Base-by-base conservation (phyloP, 192 early-diverging fungal genomes). In the Coemansia sp. region DNA sequence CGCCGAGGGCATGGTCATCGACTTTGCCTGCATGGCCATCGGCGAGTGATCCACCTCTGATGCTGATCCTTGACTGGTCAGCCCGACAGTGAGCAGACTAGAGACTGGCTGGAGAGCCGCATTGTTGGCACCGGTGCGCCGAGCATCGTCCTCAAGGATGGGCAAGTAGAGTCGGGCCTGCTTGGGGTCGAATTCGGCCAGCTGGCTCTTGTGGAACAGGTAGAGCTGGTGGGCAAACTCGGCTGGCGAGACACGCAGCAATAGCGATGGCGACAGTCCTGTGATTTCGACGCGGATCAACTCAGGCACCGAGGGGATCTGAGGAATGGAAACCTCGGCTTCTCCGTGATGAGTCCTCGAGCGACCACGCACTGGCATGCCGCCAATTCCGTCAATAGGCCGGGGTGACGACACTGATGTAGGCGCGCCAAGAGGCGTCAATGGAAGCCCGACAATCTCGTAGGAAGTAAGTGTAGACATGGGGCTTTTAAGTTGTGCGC, bases 201-300 rank as follows among this genome's bases (percentile, higher is more conserved):
- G 70, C 52, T 79, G 70, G 50, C 61, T 59, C 62, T 64, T 73
- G 76, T 92, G 90, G 69, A 87, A 92, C 34, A 87, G 59, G 39
- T 89, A 89, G 41, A 92, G 72, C 65, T 92, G 90, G 33, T 87
- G 77, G 14, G 90, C 86, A 75, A 92, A 85, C 47, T 86, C 85
- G 1, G 59, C 52, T 3, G 90, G 86, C 28, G 82, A 58, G 11
- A 92, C 69, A 20, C 76, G 79, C 23, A 92, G 73, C 61, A 92
- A 85, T 12, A 90, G 61, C 6, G 84, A 77, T 11, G 88, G 87
- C 8, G 85, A 85, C 38, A 92, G 72, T 0, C 90, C 90, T 0
- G 85, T 88, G 21, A 84, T 78, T 25, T 85, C 70, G 3, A 82
- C 70, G n/a, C 75, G 75, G 10, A 71, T 58, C n/a, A 82, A 70